A percentile compares a stretch with the other conserved stretches of the same genome.
phyloP scores from a whole-genome alignment of 139 green algal genomes.

The Chlamydomonas sphaeroides region DNA sequence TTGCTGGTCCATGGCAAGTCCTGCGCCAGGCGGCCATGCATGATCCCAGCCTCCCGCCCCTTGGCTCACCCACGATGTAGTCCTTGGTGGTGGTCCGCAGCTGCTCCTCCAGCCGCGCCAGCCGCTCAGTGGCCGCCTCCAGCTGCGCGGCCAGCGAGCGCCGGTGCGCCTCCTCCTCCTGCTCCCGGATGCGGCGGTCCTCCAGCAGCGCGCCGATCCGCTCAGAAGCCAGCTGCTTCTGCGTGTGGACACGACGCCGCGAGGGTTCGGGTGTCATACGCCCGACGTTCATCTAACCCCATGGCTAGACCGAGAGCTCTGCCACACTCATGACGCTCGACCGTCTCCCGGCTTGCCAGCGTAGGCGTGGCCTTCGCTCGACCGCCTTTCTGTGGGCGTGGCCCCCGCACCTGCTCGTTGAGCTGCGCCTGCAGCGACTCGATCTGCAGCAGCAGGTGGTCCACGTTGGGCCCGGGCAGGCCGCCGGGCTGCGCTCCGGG shows the following conservation, averaged over 20 bases:
- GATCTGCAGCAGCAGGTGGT: conserved; percentile 81
- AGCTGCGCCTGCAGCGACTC: conserved; percentile 87
- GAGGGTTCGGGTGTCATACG: no score
- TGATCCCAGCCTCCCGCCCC: no score
- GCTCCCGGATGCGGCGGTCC: conserved; percentile 78
- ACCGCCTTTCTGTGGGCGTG: no score
- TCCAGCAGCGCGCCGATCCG: conserved; percentile 79
- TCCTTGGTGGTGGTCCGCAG: conserved; percentile 80
- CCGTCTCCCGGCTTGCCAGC: no score
- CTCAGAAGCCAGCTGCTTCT: conserved; percentile 83
- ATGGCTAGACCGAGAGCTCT: no score
- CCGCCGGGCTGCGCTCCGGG: background rate
- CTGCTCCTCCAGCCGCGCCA: conserved; percentile 75
- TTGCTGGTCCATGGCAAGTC: no score
- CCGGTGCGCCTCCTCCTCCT: conserved; percentile 74
- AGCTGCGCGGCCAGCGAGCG: conserved; percentile 49
- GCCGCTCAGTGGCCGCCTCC: conserved; percentile 57
- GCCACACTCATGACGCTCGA: no score
- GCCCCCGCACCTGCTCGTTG: conserved; percentile 78
- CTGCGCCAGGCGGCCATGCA: no score
- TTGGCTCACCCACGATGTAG: conserved; percentile 80
- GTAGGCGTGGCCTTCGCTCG: no score
- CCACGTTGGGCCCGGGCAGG: conserved; percentile 37
- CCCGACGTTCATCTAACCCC: no score
- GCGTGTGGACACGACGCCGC: no score